Evolutionary conservation across 371 early-diverging fungal species (phyloP), one percentile per base, ranked within the genome.

Genomic region (Circinella umbellata): DNA sequence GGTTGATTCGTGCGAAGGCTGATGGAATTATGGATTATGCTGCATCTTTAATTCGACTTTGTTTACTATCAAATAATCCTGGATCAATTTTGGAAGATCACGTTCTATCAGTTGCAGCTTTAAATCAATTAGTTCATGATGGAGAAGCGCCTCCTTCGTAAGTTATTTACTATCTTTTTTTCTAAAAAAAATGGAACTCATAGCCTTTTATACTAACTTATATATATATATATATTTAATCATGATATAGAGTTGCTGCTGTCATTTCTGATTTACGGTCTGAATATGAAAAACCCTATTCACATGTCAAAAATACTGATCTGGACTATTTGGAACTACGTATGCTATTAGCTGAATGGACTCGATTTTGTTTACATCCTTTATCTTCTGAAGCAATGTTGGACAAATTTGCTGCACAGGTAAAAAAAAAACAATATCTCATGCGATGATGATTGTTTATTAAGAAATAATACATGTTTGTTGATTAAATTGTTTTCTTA

Each of bases 261-360:
- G 59, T 82, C 17, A 71, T 82, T 37, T 48, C 61, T 13, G 75
- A 75, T 13, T 67, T 82, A 17, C 66, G 63, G 54, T 46, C 49
- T 9, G 37, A 54, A 8, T 57, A 78, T 39, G 72, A 73, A 48
- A 69, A 75, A 59, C 77, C 81, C 48, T 83, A 85, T 18, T 46
- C 20, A 4, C 68, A 73, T 14, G 73, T 80, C 39, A 83, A 83
- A 18, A 59, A 69, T 66, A 75, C 77, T 17, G 54, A 66, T 27
- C 70, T 84, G 59, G 69, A 92, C 68, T 76, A 91, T 55, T 84
- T 94, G 63, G 89, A 91, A 71, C 78, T 92, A 17, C 86, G 86
- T 0, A 83, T 89, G 63, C 71, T 91, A 36, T 91, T 95, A 76
- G 84, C 87, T 4, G 96, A 97, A 70, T 98, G 98, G 98, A 86